phyloP scores from a whole-genome alignment of 495 filamentous ascomycete species.

The Penicillium macrosclerotiorum region DNA sequence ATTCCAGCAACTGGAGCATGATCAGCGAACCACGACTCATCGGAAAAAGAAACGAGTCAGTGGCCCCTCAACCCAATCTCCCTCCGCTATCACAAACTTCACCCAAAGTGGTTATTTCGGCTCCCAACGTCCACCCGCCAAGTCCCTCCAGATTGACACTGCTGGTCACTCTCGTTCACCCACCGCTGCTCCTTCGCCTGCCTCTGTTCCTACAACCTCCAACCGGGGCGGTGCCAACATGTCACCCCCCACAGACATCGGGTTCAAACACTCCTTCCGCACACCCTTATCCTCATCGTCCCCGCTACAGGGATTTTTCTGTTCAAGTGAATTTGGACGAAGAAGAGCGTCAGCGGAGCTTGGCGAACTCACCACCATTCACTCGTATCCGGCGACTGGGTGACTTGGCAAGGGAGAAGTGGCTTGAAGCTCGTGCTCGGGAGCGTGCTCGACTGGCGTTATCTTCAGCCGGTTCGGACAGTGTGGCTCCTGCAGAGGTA shows the following conservation, averaged over 20 bases:
- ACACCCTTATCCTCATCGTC: slow-evolving; percentile 24
- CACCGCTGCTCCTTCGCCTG: slow-evolving; percentile 20
- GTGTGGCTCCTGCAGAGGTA: slow-evolving; percentile 3
- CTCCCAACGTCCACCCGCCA: slow-evolving; percentile 11
- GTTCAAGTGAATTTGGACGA: slow-evolving; percentile 46
- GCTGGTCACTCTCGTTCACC: slow-evolving; percentile 31
- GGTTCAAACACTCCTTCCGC: slow-evolving; percentile 27
- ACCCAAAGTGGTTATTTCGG: slow-evolving; percentile 21
- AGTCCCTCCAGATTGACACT: slow-evolving; percentile 21
- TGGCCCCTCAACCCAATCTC: slow-evolving; percentile 37
- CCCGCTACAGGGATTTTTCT: slow-evolving; percentile 43
- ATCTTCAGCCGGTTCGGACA: slow-evolving; percentile 21
- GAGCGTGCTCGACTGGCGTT: slow-evolving; percentile 21
- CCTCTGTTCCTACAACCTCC: slow-evolving; percentile 10
- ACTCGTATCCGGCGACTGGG: no score
- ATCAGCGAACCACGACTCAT: slow-evolving; percentile 38
- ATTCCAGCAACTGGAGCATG: slow-evolving; percentile 58
- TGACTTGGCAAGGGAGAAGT: no score
- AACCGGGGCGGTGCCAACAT: slow-evolving; percentile 16
- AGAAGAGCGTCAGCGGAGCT: slow-evolving; percentile 28
- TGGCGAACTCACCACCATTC: no score
- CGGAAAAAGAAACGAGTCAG: slow-evolving; percentile 50
- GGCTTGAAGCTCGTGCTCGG: slow-evolving; percentile 38
- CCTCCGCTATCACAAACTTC: slow-evolving; percentile 20
- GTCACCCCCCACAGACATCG: slow-evolving; percentile 34